phyloP scores from a whole-genome alignment of 2,329 filamentous ascomycete genomes.

The Colletotrichum sp. region DNA sequence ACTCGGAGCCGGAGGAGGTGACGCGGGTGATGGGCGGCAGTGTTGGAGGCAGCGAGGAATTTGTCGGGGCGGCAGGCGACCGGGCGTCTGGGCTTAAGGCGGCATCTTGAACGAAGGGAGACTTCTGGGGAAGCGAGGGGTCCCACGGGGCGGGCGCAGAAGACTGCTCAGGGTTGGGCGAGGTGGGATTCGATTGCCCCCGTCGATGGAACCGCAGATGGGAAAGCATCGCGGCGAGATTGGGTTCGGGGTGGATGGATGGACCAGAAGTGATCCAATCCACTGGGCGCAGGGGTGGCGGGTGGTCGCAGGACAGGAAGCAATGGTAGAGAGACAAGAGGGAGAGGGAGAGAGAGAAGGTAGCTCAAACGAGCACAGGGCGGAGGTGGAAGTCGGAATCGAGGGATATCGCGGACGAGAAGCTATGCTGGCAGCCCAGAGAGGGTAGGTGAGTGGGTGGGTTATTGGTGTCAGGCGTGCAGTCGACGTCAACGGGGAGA shows the following conservation, averaged over 20 bases:
- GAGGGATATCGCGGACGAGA: not conserved
- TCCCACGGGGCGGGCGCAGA: slow-evolving; percentile 38
- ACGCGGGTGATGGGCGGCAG: slow-evolving; percentile 58
- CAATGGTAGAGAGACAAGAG: not conserved
- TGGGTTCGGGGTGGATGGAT: not conserved
- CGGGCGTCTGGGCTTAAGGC: slow-evolving; percentile 38
- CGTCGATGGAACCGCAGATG: slow-evolving; percentile 65
- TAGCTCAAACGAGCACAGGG: not conserved
- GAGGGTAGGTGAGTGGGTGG: not conserved
- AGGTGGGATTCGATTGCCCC: slow-evolving; percentile 60
- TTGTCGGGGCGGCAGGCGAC: slow-evolving; percentile 34
- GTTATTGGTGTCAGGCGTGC: not conserved
- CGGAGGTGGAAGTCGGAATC: not conserved
- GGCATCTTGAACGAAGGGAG: slow-evolving; percentile 45
- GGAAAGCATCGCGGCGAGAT: slow-evolving; percentile 46
- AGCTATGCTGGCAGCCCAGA: not conserved
- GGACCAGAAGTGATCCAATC: not conserved
- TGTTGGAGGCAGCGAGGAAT: slow-evolving; percentile 48
- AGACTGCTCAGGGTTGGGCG: slow-evolving; percentile 54
- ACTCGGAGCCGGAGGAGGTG: slow-evolving; percentile 42
- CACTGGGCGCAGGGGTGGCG: slow-evolving; percentile 13
- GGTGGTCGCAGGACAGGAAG: slow-evolving; percentile 12
- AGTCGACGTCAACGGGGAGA: not conserved
- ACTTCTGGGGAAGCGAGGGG: slow-evolving; percentile 40
- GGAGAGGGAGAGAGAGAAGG: slow-evolving; percentile 3